Evolutionary conservation across 371 early-diverging fungal genomes (phyloP).

Genomic region (Encephalitozoon intestinalis): DNA sequence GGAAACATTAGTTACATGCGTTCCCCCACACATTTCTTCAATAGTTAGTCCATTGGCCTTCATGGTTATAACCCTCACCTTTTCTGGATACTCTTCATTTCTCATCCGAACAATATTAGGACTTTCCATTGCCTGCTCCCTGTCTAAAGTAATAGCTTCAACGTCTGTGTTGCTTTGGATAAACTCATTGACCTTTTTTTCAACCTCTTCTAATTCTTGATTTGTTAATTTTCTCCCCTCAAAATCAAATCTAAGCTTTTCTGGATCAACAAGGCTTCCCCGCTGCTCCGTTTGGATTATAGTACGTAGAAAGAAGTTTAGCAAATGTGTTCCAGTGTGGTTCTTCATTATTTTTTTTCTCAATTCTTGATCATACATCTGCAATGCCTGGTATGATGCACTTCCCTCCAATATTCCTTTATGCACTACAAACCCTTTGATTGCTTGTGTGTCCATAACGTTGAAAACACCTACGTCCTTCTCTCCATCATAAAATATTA

Average conservation of each 20-base stretch:
- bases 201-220: slow-evolving; percentile 72
- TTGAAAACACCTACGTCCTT: slow-evolving; percentile 34
- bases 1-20: slow-evolving; percentile 80
- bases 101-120: slow-evolving; percentile 78
- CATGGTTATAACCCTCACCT: slow-evolving; percentile 66
- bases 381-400: slow-evolving; percentile 67
- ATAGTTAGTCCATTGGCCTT: slow-evolving; percentile 69
- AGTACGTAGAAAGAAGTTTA: slow-evolving; percentile 81
- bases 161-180: slow-evolving; percentile 70
- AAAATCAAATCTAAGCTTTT: slow-evolving; percentile 93
- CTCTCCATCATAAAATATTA: slow-evolving; percentile 69
- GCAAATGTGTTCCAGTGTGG: slow-evolving; percentile 92
- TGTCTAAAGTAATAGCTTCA: slow-evolving; percentile 77
- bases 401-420: slow-evolving; percentile 75
- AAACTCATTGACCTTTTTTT: slow-evolving; percentile 71
- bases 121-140: slow-evolving; percentile 83
- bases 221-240: slow-evolving; percentile 68
- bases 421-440: slow-evolving; percentile 87
- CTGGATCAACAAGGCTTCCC: slow-evolving; percentile 89
- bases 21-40: slow-evolving; percentile 97
- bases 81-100: slow-evolving; percentile 72
- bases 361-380: slow-evolving; percentile 70
- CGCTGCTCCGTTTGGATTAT: slow-evolving; percentile 70
- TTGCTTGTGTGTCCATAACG: slow-evolving; percentile 87
- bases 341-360: slow-evolving; percentile 81